Evolutionary conservation across 106 monocot genomes (phyloP), one percentile per base, ranked within the genome.

Genomic region (Posidonia australis): DNA sequence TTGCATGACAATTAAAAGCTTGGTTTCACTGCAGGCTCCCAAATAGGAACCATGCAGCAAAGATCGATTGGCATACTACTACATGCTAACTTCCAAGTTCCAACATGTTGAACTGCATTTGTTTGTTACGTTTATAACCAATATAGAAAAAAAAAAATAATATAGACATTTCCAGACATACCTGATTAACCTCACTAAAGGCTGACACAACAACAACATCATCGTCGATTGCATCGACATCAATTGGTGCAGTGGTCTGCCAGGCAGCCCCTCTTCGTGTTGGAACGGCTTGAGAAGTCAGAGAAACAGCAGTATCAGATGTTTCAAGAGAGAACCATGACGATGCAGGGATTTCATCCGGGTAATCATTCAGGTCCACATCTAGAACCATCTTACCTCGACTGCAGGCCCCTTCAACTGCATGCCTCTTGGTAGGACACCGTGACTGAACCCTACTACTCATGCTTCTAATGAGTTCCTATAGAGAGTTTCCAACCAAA

Each of bases 211-310:
- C 5, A 1, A 66, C 66, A 52, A 66, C 51, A 66, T 52, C 52
- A 36, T 66, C 66, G 3, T 66, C 66, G 2, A 51, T 66, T 45
- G 48, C 66, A 66, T 66, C 66, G 19, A 66, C 66, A 32, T 66
- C 48, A 32, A 66, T 66, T 14, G 66, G 66, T 31, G 45, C 9
- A 20, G 29, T 30, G 2, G 13, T 30, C 10, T 29, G 49, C 9
- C 45, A 3, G 10, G 0, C 10, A 36, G 66, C 18, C 51, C 3
- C 23, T 51, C 52, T 52, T 22, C 18, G 19, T 21, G 66, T 5
- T 10, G 10, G 0, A 53, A 52, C 19, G 30, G 29, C 29, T 28
- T n/a, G 66, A 52, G 49, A 31, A 51, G 28, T 29, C 16, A 20
- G 20, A 16, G 51, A 51, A 29, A 32, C n/a, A 31, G 66, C 29